These are phyloP conservation scores for Plenodomus lindquistii DNA, from an alignment of 2,329 filamentous ascomycete genomes.

Conservation along the genomic window DNA sequence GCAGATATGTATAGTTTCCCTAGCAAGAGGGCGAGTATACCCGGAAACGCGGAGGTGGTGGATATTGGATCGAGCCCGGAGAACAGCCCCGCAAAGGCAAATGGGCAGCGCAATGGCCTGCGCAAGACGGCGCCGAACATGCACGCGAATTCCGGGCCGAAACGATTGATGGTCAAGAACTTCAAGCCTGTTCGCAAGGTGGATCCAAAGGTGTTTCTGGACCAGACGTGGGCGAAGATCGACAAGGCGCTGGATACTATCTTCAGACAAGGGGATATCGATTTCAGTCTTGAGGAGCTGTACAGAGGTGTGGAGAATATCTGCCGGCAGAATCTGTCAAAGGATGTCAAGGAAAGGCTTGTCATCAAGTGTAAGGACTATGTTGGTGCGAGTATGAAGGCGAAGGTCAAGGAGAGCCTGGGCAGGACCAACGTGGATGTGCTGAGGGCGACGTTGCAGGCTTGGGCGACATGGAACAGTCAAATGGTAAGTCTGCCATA, in stretches of 20 bases:
- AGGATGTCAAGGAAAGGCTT: constrained; percentile 68
- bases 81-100: constrained; percentile 48
- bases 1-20: constrained; percentile 43
- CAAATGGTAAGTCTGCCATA: constrained; percentile 65
- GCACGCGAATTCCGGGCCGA: constrained; percentile 66
- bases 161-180: constrained; percentile 93
- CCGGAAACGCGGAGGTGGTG: constrained; percentile 24
- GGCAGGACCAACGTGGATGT: constrained; percentile 65
- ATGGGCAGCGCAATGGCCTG: constrained; percentile 42
- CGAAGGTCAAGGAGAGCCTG: constrained; percentile 60
- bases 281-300: constrained; percentile 78
- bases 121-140: constrained; percentile 65
- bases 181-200: constrained; percentile 67
- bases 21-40: constrained; percentile 28
- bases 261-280: constrained; percentile 65
- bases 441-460: constrained; percentile 61
- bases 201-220: constrained; percentile 77
- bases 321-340: constrained; percentile 76
- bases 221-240: constrained; percentile 73
- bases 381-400: constrained; percentile 59
- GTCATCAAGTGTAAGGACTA: constrained; percentile 68
- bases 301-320: constrained; percentile 92
- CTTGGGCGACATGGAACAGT: constrained; percentile 78
- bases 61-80: constrained; percentile 43
- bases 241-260: constrained; percentile 73